Conservation (phyloP, 768 basidiomycete genomes). For the Naganishia randhawae region DNA sequence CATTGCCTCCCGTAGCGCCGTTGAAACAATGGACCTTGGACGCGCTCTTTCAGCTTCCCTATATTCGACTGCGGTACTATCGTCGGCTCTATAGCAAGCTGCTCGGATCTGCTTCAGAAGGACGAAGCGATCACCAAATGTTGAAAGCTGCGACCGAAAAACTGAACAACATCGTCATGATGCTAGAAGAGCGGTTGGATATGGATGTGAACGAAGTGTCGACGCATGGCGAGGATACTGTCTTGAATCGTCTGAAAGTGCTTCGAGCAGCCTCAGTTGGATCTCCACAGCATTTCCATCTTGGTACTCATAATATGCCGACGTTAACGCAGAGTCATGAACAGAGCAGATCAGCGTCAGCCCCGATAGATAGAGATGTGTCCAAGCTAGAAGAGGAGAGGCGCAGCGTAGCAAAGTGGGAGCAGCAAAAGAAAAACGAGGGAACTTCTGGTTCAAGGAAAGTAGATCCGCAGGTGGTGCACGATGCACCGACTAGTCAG, state of each 20-base stretch:
- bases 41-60: conserved; percentile 79
- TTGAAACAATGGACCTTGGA: conserved; percentile 73
- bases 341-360: conserved; percentile 21
- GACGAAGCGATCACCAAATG: conserved; percentile 78
- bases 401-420: conserved; percentile 9
- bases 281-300: background rate
- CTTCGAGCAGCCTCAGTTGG: background rate
- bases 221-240: conserved; percentile 11
- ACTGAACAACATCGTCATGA: conserved; percentile 67
- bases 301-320: background rate
- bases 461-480: background rate
- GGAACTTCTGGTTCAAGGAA: background rate
- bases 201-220: conserved; percentile 55
- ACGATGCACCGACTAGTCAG: too few relatives aligned
- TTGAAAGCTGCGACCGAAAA: conserved; percentile 75
- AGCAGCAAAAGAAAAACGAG: conserved; percentile 3
- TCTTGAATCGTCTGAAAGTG: background rate
- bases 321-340: background rate
- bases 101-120: conserved; percentile 78
- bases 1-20: conserved; percentile 48
- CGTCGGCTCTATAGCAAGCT: conserved; percentile 80
- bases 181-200: conserved; percentile 61
- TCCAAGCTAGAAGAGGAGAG: conserved; percentile 13
- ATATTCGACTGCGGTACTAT: conserved; percentile 81
- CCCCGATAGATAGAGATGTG: background rate